A percentile compares a stretch with the other conserved stretches of the same genome.
phyloP scores from a whole-genome alignment of 2,329 filamentous ascomycete species.

The Colletotrichum euphorbiae region DNA sequence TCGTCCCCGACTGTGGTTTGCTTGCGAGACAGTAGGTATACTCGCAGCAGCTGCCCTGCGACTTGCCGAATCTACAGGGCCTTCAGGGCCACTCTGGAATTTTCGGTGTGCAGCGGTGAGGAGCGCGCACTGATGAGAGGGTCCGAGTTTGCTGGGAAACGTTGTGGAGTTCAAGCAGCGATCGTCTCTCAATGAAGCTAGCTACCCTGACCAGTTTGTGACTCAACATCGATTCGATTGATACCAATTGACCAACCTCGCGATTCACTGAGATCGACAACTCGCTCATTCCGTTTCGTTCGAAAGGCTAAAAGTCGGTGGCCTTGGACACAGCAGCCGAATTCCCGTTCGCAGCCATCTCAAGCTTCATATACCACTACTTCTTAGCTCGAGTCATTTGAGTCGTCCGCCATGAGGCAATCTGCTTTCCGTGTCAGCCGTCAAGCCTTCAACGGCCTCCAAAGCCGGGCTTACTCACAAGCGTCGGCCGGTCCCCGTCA shows the following conservation, averaged over 20 bases:
- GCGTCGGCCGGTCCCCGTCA: constrained; percentile 72
- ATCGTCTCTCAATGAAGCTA: constrained; percentile 27
- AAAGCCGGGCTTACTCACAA: constrained; percentile 58
- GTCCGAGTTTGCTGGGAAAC: constrained; percentile 31
- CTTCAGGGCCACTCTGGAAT: constrained; percentile 26
- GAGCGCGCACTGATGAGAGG: constrained; percentile 6
- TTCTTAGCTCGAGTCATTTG: constrained; percentile 7
- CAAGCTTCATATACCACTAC: constrained; percentile 1
- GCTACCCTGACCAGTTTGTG: constrained; percentile 14
- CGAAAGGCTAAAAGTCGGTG: constrained; percentile 3
- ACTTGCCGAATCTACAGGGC: constrained; percentile 7
- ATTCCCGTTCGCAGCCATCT: constrained; percentile 13
- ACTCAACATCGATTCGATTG: constrained; percentile 24
- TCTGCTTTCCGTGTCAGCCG: constrained; percentile 49
- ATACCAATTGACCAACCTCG: constrained; percentile 19
- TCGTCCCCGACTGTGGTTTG: constrained; percentile 5
- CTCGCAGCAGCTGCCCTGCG: constrained; percentile 16
- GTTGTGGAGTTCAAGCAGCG: constrained; percentile 19
- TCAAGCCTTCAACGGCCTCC: constrained; percentile 50
- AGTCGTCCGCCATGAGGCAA: constrained; percentile 48
- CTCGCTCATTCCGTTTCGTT: background rate
- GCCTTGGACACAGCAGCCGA: background rate
- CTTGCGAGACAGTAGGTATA: too few relatives aligned
- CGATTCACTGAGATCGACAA: constrained; percentile 13
- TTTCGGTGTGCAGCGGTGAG: constrained; percentile 41